Evolutionary conservation across 495 filamentous ascomycete species (phyloP).

Genomic region (Daldinia grandis): DNA sequence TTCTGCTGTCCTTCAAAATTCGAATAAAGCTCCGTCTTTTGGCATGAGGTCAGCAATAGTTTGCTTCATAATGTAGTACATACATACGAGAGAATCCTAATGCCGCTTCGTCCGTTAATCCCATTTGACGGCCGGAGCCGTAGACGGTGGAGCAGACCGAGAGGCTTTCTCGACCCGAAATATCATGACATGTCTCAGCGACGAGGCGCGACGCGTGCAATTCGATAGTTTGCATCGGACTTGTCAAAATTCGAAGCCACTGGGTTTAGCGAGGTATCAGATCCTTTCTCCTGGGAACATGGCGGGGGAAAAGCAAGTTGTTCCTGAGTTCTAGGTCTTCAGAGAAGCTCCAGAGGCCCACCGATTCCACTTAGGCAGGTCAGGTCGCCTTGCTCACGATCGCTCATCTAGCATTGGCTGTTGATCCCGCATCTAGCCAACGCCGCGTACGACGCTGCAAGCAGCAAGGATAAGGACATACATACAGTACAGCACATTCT

Average conservation of each 20-base stretch:
- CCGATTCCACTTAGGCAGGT: constrained; percentile 2
- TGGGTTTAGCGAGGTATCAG: constrained; percentile 19
- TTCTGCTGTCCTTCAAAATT: constrained; percentile 7
- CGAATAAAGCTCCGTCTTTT: constrained; percentile 2
- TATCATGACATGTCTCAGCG: constrained; percentile 17
- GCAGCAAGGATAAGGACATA: constrained; percentile 31
- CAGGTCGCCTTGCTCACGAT: constrained; percentile 33
- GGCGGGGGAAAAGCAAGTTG: constrained; percentile 15
- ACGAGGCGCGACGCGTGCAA: constrained; percentile 27
- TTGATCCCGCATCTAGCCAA: constrained; percentile 41
- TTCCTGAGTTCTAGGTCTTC: constrained; percentile 10
- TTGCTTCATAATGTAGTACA: constrained; percentile 23
- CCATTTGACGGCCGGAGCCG: not conserved
- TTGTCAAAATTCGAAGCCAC: constrained; percentile 27
- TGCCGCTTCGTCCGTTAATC: not conserved
- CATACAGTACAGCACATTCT: constrained; percentile 26
- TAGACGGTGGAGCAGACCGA: constrained; percentile 8
- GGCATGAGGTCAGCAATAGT: constrained; percentile 17
- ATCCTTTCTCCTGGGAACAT: constrained; percentile 6
- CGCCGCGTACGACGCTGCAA: constrained; percentile 36
- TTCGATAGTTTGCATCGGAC: constrained; percentile 34
- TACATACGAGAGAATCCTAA: not conserved
- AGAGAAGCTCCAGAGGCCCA: constrained; percentile 20
- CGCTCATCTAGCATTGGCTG: constrained; percentile 42
- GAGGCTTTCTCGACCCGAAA: constrained; percentile 13